Evolutionary conservation across 805 yeast species (phyloP), one percentile per base, ranked within the genome.

Genomic region (Sugiyamaella boreocaroliniensis): DNA sequence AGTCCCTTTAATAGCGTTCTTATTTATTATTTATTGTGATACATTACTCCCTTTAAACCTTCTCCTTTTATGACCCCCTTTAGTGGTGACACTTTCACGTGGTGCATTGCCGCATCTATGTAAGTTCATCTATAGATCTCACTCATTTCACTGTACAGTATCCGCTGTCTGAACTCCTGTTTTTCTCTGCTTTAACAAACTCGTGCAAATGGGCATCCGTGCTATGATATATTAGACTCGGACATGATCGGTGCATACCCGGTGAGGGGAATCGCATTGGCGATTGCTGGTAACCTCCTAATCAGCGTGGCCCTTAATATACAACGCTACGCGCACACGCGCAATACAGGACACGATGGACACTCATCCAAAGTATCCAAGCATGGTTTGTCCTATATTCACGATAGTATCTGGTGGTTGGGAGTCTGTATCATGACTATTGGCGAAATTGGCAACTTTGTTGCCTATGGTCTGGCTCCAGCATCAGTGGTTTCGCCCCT

Each of bases 401-500:
- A 60, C 14, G 50, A 63, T 48, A 50, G 61, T 37, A 50, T 64
- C 44, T 75, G 79, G 78, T 72, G 74, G 70, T 40, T 68, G 2
- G 80, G 79, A 1, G 64, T 74, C 12, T 51, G 63, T 7, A 61
- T 76, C 34, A 71, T 76, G 71, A 65, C 74, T 48, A 22, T 61
- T 41, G 80, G 81, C 3, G 81, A 77, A 54, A 60, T 69, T 10
- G 75, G 77, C 8, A 76, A 75, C 57, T 75, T 77, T 54, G 61
- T 76, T 9, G 78, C 79, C 12, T 76, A 75, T 56, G 81, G 81
- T 0, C 62, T 75, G 44, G 74, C 77, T 0, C 78, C 78, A 0
- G 76, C 76, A 4, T 69, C 75, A 10, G 65, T 75, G 2, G 78
- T 77, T 15, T 72, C 78, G 4, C 79, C 81, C 0, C 54, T 77